Evolutionary conservation across 495 filamentous ascomycete species (phyloP).

Genomic region (Aspergillus steynii): DNA sequence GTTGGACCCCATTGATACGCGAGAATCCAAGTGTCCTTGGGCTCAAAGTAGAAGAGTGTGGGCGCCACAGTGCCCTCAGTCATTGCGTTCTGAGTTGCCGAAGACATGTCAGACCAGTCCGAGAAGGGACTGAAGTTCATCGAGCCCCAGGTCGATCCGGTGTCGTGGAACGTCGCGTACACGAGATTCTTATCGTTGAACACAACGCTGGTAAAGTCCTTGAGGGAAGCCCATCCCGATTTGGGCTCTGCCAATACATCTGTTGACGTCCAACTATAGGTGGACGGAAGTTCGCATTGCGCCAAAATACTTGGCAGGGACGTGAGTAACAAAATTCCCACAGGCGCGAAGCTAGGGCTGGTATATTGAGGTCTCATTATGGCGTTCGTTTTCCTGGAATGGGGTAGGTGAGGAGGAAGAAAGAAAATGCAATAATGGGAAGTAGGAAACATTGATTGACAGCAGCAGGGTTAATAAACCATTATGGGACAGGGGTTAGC

Average conservation of each 20-base stretch:
- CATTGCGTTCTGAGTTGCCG: constrained; percentile 55
- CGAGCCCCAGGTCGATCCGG: constrained; percentile 33
- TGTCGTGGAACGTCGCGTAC: constrained; percentile 46
- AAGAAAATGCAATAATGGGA: too few species aligned
- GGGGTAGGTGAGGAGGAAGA: too few species aligned
- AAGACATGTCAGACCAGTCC: constrained; percentile 55
- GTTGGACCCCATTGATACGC: constrained; percentile 61
- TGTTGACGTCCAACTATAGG: constrained; percentile 54
- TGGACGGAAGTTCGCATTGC: constrained; percentile 53
- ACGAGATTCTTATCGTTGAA: constrained; percentile 58
- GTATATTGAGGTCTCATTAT: too few species aligned
- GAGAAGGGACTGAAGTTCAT: constrained; percentile 58
- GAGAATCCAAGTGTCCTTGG: constrained; percentile 60
- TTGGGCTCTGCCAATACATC: constrained; percentile 48
- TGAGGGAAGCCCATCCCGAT: constrained; percentile 53
- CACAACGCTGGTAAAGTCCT: constrained; percentile 56
- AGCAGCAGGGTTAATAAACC: too few species aligned
- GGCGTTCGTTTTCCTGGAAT: too few species aligned
- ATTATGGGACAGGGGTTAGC: too few species aligned
- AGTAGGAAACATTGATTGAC: too few species aligned
- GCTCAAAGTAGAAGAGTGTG: constrained; percentile 60
- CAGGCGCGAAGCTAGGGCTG: too few species aligned
- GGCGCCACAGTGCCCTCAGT: constrained; percentile 54
- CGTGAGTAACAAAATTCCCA: too few species aligned
- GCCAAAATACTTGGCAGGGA: too few species aligned